Conservation (phyloP, 2,329 filamentous ascomycete genomes). For the Cordyceps tenuipes region DNA sequence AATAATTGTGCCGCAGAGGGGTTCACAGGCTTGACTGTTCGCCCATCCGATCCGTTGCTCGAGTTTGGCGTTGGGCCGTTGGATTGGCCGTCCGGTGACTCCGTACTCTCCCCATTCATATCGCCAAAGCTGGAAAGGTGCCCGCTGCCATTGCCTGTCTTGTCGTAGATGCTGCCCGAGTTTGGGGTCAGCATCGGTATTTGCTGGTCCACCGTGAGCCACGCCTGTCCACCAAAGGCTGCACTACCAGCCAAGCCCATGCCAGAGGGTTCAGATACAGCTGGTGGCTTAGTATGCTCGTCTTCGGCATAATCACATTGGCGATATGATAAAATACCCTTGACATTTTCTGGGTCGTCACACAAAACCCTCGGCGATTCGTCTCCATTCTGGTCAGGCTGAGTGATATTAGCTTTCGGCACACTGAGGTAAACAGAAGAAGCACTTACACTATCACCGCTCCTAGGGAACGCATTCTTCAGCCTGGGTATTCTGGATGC, state of each 20-base stretch:
- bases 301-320: constrained; percentile 37
- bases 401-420: background rate
- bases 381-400: constrained; percentile 13
- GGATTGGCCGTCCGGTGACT: constrained; percentile 42
- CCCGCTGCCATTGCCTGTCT: constrained; percentile 20
- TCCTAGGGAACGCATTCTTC: constrained; percentile 45
- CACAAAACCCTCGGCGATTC: constrained; percentile 19
- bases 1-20: background rate
- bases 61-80: constrained; percentile 54
- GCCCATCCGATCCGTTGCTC: constrained; percentile 26
- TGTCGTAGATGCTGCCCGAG: constrained; percentile 28
- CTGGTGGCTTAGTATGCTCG: constrained; percentile 31
- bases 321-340: constrained; percentile 36
- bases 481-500: constrained; percentile 53
- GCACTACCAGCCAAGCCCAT: constrained; percentile 7
- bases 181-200: constrained; percentile 29
- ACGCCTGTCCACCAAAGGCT: constrained; percentile 24
- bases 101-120: constrained; percentile 37
- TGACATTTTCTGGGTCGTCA: constrained; percentile 27
- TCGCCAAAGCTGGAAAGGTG: constrained; percentile 33
- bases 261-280: constrained; percentile 3
- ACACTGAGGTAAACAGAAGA: too few species aligned
- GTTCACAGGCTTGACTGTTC: background rate
- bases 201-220: constrained; percentile 34
- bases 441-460: constrained; percentile 39